Evolutionary conservation across 2,329 filamentous ascomycete species (phyloP).

Genomic region (Pseudogymnoascus sp.): DNA sequence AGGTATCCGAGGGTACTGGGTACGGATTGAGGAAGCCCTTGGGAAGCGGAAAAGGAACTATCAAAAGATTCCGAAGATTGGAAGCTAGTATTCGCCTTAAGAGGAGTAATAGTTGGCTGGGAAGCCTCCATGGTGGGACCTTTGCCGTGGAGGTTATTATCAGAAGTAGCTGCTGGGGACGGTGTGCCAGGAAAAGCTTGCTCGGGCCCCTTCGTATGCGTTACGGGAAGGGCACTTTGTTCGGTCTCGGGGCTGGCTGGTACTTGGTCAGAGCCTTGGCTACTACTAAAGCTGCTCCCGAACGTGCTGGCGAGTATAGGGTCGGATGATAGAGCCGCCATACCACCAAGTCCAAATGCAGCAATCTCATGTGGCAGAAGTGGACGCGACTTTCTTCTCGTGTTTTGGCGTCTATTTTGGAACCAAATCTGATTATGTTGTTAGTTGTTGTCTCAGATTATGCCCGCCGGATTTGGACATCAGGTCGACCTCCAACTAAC

Average conservation of each 20-base stretch:
- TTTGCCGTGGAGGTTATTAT: slow-evolving; percentile 3
- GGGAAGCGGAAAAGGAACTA: slow-evolving; percentile 4
- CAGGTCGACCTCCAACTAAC: slow-evolving; percentile 44
- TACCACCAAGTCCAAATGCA: slow-evolving; percentile 46
- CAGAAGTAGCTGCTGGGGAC: background rate
- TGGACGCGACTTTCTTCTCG: slow-evolving; percentile 80
- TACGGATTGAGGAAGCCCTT: slow-evolving; percentile 22
- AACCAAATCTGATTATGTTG: slow-evolving; percentile 75
- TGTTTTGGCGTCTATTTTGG: slow-evolving; percentile 89
- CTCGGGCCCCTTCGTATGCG: background rate
- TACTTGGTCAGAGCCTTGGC: slow-evolving; percentile 18
- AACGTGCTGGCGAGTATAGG: slow-evolving; percentile 16
- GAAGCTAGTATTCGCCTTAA: slow-evolving; percentile 3
- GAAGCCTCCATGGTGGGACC: slow-evolving; percentile 1
- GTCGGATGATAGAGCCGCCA: slow-evolving; percentile 27
- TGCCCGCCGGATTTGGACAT: background rate
- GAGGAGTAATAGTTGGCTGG: slow-evolving; percentile 3
- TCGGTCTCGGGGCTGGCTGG: background rate
- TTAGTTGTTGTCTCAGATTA: slow-evolving; percentile 5
- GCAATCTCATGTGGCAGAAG: slow-evolving; percentile 71
- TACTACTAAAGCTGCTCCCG: slow-evolving; percentile 19
- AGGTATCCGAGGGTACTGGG: slow-evolving; percentile 29
- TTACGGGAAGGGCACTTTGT: background rate
- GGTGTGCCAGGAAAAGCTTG: background rate
- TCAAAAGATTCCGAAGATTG: background rate